phyloP scores from a whole-genome alignment of 371 early-diverging fungal genomes.

The Mortierella sp. region DNA sequence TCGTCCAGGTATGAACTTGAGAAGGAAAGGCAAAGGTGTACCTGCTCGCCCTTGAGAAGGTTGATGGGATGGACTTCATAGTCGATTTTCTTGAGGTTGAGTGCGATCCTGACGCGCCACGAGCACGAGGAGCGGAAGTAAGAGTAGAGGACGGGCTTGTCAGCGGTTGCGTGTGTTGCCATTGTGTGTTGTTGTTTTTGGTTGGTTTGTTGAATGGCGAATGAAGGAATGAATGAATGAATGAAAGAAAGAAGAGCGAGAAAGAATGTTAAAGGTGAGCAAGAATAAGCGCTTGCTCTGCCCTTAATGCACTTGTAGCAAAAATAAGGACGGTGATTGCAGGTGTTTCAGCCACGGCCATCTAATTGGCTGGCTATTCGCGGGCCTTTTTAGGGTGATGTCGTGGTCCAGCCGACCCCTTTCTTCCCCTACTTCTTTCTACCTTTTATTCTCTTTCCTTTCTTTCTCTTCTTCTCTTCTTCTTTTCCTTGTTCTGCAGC shows the following conservation, averaged over 20 bases:
- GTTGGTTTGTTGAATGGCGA: neutral
- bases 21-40: constrained; percentile 20
- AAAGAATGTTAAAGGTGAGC: no score
- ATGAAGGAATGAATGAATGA: neutral
- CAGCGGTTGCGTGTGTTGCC: constrained; percentile 16
- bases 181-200: neutral
- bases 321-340: neutral
- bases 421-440: neutral
- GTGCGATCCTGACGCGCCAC: constrained; percentile 84
- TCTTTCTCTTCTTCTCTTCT: neutral
- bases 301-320: neutral
- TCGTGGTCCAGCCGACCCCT: neutral
- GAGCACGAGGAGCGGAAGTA: constrained; percentile 86
- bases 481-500: neutral
- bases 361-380: neutral
- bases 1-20: neutral
- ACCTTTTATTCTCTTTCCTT: neutral
- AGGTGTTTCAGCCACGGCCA: neutral
- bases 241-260: neutral
- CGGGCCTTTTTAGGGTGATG: neutral
- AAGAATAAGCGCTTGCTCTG: neutral
- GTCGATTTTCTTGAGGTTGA: constrained; percentile 80
- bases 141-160: constrained; percentile 73
- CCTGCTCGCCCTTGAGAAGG: constrained; percentile 81
- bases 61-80: constrained; percentile 77